These are phyloP conservation scores for Cyphellophora attinorum DNA, from an alignment of 2,329 filamentous ascomycete genomes.

Conservation along the genomic window DNA sequence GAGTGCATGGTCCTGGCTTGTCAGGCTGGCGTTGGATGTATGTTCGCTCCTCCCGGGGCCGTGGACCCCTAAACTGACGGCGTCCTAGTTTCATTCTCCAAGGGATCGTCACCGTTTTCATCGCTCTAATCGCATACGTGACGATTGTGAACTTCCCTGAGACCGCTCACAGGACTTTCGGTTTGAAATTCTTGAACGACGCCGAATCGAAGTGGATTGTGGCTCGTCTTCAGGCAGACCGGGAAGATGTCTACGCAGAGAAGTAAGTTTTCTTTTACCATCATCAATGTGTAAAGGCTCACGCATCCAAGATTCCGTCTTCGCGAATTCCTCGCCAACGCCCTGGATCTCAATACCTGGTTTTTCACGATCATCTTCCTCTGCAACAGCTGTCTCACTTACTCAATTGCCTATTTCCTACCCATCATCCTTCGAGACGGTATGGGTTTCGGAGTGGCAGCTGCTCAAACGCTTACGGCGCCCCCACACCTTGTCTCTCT, in stretches of 20 bases:
- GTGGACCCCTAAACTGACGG: conserved; percentile 8
- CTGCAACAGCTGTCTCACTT: conserved; percentile 67
- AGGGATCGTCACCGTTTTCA: conserved; percentile 14
- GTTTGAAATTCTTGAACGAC: conserved; percentile 23
- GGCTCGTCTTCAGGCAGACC: conserved; percentile 42
- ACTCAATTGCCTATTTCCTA: conserved; percentile 60
- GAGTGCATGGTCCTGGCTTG: neutral
- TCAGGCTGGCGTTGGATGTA: neutral
- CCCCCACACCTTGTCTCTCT: conserved; percentile 56
- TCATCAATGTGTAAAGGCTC: conserved; percentile 44
- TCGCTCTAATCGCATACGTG: conserved; percentile 19
- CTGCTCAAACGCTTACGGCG: conserved; percentile 61
- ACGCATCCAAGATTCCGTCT: conserved; percentile 40
- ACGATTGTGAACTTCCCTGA: conserved; percentile 29
- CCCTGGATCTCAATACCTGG: neutral
- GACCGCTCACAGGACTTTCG: conserved; percentile 17
- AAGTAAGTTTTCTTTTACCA: conserved; percentile 36
- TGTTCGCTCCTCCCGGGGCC: neutral
- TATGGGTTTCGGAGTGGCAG: conserved; percentile 57
- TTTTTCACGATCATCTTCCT: conserved; percentile 35
- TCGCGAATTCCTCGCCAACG: neutral
- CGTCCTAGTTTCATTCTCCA: conserved; percentile 10
- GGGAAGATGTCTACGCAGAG: conserved; percentile 40
- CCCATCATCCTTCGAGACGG: conserved; percentile 59
- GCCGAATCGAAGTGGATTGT: conserved; percentile 19